These are phyloP conservation scores for Phytophthora hibernalis DNA, from an alignment of 352 stramenopile genomes.

Conservation along the genomic window DNA sequence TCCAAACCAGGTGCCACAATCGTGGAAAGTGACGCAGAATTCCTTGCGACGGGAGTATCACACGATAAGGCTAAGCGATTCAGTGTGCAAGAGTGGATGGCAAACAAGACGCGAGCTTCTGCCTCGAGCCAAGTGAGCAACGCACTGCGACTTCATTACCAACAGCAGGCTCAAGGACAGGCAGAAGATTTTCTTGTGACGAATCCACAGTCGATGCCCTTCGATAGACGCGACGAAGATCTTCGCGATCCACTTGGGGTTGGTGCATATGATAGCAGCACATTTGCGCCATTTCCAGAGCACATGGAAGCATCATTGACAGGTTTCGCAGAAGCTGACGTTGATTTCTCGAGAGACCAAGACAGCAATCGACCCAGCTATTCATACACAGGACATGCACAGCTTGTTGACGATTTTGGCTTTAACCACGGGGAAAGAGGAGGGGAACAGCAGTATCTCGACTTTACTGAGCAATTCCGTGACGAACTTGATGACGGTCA, in stretches of 20 bases:
- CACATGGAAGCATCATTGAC: background rate
- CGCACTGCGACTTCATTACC: slow-evolving; percentile 27
- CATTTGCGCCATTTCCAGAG: background rate
- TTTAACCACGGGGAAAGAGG: slow-evolving; percentile 8
- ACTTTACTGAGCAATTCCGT: slow-evolving; percentile 58
- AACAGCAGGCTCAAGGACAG: slow-evolving; percentile 25
- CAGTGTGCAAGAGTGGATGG: slow-evolving; percentile 82
- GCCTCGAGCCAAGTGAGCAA: slow-evolving; percentile 35
- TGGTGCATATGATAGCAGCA: slow-evolving; percentile 5
- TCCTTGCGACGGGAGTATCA: slow-evolving; percentile 64
- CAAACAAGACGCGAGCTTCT: slow-evolving; percentile 57
- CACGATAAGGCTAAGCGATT: slow-evolving; percentile 70
- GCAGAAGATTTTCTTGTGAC: slow-evolving; percentile 1
- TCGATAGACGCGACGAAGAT: slow-evolving; percentile 10
- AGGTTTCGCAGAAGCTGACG: background rate
- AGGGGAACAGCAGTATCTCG: slow-evolving; percentile 48
- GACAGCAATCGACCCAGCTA: slow-evolving; percentile 28
- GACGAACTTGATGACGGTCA: slow-evolving; percentile 42
- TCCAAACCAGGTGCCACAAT: slow-evolving; percentile 31
- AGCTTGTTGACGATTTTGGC: slow-evolving; percentile 18
- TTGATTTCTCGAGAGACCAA: background rate
- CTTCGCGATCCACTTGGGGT: slow-evolving; percentile 15
- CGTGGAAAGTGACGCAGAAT: slow-evolving; percentile 55
- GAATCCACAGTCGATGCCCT: slow-evolving; percentile 3
- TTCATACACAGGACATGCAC: slow-evolving; percentile 28